Conservation (phyloP, 768 basidiomycete genomes). For the Tephrocybe sp. region DNA sequence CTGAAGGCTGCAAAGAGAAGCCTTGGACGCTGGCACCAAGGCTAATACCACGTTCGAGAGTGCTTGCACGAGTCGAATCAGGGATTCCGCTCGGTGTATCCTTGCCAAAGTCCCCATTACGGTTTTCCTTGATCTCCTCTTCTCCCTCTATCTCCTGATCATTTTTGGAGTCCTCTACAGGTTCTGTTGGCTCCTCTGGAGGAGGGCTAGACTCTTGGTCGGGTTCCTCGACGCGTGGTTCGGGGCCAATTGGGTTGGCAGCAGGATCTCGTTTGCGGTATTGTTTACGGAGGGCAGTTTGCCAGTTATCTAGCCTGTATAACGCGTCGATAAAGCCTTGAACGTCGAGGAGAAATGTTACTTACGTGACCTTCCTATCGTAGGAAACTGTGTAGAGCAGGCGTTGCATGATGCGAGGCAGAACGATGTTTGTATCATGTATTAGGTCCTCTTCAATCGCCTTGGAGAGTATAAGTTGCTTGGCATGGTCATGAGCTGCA, state of each 20-base stretch:
- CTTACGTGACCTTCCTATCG: conserved; percentile 61
- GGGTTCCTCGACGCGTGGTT: conserved; percentile 34
- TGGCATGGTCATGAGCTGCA: conserved; percentile 4
- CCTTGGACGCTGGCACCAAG: conserved; percentile 15
- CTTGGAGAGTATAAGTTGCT: conserved; percentile 34
- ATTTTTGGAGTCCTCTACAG: conserved; percentile 4
- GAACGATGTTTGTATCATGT: conserved; percentile 52
- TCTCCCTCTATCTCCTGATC: neutral
- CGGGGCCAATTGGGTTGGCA: conserved; percentile 70
- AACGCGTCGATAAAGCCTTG: conserved; percentile 17
- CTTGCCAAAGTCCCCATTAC: conserved; percentile 10
- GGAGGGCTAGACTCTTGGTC: conserved; percentile 22
- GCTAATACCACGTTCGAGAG: conserved; percentile 19
- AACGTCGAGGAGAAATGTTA: neutral
- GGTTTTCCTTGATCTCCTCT: conserved; percentile 2
- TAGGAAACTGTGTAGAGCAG: conserved; percentile 73
- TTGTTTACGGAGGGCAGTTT: conserved; percentile 72
- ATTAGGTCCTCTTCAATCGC: conserved; percentile 78
- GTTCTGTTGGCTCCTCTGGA: conserved; percentile 23
- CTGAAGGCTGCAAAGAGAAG: conserved; percentile 16
- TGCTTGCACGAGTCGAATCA: conserved; percentile 18
- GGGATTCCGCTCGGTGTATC: conserved; percentile 9
- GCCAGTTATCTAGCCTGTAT: conserved; percentile 72
- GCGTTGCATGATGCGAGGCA: conserved; percentile 74
- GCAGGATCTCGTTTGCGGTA: conserved; percentile 70